phyloP scores from a whole-genome alignment of 768 basidiomycete genomes.

The Kwoniella heveanensis region DNA sequence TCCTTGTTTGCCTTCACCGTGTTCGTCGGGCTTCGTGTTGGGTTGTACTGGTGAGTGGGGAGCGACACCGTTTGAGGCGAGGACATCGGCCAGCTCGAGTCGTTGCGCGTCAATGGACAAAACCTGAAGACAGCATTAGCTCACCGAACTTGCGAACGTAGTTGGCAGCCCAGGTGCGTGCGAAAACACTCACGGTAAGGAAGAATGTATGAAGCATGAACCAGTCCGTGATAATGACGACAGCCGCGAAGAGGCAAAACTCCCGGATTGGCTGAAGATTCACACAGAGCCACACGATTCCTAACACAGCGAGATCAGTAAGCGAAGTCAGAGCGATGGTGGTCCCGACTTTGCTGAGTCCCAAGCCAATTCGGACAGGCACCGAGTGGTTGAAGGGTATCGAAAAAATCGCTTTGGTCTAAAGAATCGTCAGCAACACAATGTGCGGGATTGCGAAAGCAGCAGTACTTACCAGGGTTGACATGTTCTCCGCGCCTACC shows the following conservation, averaged over 20 bases:
- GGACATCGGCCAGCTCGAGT: slow-evolving; percentile 81
- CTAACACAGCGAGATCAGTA: slow-evolving; percentile 78
- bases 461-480: slow-evolving; percentile 69
- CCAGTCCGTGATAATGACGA: slow-evolving; percentile 95
- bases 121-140: slow-evolving; percentile 35
- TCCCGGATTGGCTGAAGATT: slow-evolving; percentile 77
- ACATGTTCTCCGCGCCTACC: slow-evolving; percentile 97
- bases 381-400: slow-evolving; percentile 47
- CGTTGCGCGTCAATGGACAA: slow-evolving; percentile 94
- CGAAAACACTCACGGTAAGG: slow-evolving; percentile 66
- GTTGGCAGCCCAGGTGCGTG: background rate
- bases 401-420: slow-evolving; percentile 44
- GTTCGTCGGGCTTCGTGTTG: background rate
- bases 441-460: no score
- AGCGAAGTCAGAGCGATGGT: slow-evolving; percentile 91
- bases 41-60: slow-evolving; percentile 14
- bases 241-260: slow-evolving; percentile 89
- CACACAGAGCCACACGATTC: slow-evolving; percentile 72
- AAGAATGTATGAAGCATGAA: slow-evolving; percentile 96
- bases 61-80: slow-evolving; percentile 29
- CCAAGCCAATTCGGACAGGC: slow-evolving; percentile 88
- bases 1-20: slow-evolving; percentile 8
- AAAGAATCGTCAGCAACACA: slow-evolving; percentile 16
- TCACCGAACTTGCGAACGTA: background rate
- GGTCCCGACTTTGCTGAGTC: slow-evolving; percentile 83